Conservation (phyloP, 1,284 basidiomycete genomes). For the Ganoderma lingzhi region DNA sequence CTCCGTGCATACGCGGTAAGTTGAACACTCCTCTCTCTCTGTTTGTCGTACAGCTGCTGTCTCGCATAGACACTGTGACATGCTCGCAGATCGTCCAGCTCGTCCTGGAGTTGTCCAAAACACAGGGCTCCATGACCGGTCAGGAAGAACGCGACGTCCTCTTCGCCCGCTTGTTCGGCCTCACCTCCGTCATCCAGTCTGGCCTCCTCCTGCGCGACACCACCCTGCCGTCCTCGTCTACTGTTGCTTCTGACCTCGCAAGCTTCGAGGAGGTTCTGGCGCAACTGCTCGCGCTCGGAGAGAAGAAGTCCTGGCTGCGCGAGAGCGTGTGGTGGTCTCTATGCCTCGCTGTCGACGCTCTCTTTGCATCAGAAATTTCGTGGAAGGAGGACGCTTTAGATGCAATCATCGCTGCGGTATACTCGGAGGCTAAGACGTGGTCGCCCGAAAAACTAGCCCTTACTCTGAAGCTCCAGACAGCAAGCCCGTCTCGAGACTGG, state of each 20-base stretch:
- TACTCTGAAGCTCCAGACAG: slow-evolving; percentile 72
- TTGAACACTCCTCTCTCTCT: slow-evolving; percentile 5
- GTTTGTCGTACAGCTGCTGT: slow-evolving; percentile 69
- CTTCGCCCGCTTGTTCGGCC: slow-evolving; percentile 93
- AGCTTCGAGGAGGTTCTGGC: slow-evolving; percentile 73
- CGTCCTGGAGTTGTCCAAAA: slow-evolving; percentile 74
- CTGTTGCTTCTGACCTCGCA: slow-evolving; percentile 61
- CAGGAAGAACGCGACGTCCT: slow-evolving; percentile 93
- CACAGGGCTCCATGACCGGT: slow-evolving; percentile 79
- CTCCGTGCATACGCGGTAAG: not conserved
- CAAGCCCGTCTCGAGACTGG: slow-evolving; percentile 74
- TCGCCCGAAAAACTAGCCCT: slow-evolving; percentile 91
- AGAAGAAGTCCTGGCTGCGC: slow-evolving; percentile 90
- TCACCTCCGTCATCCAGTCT: slow-evolving; percentile 85
- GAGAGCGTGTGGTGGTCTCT: slow-evolving; percentile 94
- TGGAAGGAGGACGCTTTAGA: slow-evolving; percentile 81
- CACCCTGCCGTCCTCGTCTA: slow-evolving; percentile 58
- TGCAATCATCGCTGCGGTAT: slow-evolving; percentile 60
- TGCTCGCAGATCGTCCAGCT: slow-evolving; percentile 80
- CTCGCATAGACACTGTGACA: slow-evolving; percentile 81
- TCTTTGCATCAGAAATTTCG: slow-evolving; percentile 62
- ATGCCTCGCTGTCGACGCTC: slow-evolving; percentile 65
- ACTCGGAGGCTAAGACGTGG: slow-evolving; percentile 67
- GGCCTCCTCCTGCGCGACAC: slow-evolving; percentile 74
- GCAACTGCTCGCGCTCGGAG: slow-evolving; percentile 76